Evolutionary conservation across 2,329 filamentous ascomycete genomes (phyloP).

Genomic region (Scopulariopsis brevicaulis): DNA sequence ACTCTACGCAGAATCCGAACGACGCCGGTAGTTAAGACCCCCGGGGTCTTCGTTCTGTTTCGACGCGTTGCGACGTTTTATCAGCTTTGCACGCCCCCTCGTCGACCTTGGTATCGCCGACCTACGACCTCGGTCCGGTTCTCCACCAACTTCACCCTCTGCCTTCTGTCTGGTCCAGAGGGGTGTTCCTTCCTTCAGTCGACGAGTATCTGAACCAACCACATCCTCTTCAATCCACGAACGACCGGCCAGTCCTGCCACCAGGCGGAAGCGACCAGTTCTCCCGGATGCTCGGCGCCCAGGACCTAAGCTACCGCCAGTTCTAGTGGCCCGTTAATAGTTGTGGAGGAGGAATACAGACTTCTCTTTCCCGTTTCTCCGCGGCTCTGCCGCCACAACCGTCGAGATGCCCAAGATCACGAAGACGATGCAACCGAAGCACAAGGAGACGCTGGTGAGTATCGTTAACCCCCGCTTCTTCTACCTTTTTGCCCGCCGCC

Average conservation of each 20-base stretch:
- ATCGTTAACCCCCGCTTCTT: neutral
- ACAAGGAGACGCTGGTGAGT: conserved; percentile 55
- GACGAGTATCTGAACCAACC: neutral
- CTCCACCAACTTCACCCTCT: neutral
- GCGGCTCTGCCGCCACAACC: conserved; percentile 48
- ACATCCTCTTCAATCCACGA: neutral
- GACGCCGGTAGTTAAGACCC: neutral
- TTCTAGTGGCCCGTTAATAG: conserved; percentile 24
- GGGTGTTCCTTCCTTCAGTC: neutral
- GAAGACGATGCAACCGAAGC: conserved; percentile 55
- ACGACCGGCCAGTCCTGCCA: neutral
- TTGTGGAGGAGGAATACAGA: conserved; percentile 47
- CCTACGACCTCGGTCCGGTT: neutral
- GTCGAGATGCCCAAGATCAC: conserved; percentile 58
- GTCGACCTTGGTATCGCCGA: neutral
- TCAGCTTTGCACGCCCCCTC: neutral
- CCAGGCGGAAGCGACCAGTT: neutral
- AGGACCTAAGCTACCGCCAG: conserved; percentile 24
- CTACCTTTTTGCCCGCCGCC: neutral
- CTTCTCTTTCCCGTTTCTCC: conserved; percentile 13
- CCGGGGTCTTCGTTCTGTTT: conserved; percentile 24
- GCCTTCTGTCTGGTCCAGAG: neutral
- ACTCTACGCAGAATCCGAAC: neutral
- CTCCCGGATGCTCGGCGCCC: neutral
- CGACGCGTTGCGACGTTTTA: neutral